Conservation (phyloP, 176 grass and related monocot genomes). For the Olyra latifolia region DNA sequence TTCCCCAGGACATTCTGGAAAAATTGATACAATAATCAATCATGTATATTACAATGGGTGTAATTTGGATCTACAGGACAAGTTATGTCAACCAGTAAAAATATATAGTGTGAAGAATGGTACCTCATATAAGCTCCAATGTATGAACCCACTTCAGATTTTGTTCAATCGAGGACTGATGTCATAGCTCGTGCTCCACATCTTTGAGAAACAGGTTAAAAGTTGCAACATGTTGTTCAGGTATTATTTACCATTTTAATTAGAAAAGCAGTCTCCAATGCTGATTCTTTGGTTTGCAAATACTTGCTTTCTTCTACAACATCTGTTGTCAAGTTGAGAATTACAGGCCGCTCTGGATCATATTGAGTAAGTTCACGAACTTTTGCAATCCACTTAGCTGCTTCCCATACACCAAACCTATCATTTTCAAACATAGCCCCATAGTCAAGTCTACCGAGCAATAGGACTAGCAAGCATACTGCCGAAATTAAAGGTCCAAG, state of each 20-base stretch:
- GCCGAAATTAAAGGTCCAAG: background rate
- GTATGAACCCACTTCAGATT: background rate
- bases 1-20: conserved; percentile 2
- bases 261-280: conserved; percentile 85
- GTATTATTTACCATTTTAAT: conserved; percentile 75
- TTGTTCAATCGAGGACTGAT: background rate
- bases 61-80: background rate
- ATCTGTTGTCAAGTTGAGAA: conserved; percentile 89
- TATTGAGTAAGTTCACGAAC: conserved; percentile 72
- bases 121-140: conserved; percentile 36
- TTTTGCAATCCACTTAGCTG: conserved; percentile 93
- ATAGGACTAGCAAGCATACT: conserved; percentile 1
- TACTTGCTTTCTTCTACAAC: conserved; percentile 95
- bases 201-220: conserved; percentile 22
- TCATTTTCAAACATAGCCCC: conserved; percentile 34
- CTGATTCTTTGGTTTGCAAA: conserved; percentile 79
- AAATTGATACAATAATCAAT: background rate
- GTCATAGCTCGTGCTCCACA: background rate
- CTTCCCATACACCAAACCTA: conserved; percentile 99
- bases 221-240: conserved; percentile 38
- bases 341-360: conserved; percentile 72
- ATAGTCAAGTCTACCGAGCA: background rate
- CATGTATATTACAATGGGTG: background rate
- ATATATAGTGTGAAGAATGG: background rate
- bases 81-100: conserved; percentile 4